These are phyloP conservation scores for Cetradonia linearis DNA, from an alignment of 495 filamentous ascomycete genomes.

Conservation along the genomic window DNA sequence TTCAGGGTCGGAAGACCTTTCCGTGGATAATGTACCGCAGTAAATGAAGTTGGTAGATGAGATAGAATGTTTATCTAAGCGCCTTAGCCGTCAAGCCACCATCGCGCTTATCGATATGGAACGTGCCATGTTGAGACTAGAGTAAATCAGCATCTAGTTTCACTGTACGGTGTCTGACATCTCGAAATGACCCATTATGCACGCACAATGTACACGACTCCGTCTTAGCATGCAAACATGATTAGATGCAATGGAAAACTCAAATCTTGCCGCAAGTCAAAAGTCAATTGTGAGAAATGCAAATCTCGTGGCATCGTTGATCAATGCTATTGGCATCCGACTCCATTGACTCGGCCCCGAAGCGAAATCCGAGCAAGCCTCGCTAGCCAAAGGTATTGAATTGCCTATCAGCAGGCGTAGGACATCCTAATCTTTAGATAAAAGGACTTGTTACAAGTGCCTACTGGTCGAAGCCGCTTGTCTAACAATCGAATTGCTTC, in stretches of 20 bases:
- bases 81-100: not conserved
- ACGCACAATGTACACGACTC: too few species aligned
- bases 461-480: not conserved
- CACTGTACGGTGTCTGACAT: too few species aligned
- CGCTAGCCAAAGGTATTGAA: not conserved
- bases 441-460: not conserved
- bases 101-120: too few species aligned
- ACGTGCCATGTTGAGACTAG: not conserved
- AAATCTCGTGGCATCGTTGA: constrained; percentile 1
- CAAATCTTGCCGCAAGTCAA: not conserved
- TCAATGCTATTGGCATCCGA: not conserved
- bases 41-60: too few species aligned
- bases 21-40: too few species aligned
- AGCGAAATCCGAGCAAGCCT: not conserved
- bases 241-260: not conserved
- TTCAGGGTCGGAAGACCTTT: not conserved
- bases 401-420: not conserved
- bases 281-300: not conserved
- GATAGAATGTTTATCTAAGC: not conserved
- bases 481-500: not conserved
- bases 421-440: not conserved
- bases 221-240: not conserved
- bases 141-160: not conserved
- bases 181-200: too few species aligned
- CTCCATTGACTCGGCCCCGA: not conserved